A percentile compares a stretch with the other conserved stretches of the same genome.
Conservation (phyloP, 768 basidiomycete genomes). For the Tulasnella sp. region DNA sequence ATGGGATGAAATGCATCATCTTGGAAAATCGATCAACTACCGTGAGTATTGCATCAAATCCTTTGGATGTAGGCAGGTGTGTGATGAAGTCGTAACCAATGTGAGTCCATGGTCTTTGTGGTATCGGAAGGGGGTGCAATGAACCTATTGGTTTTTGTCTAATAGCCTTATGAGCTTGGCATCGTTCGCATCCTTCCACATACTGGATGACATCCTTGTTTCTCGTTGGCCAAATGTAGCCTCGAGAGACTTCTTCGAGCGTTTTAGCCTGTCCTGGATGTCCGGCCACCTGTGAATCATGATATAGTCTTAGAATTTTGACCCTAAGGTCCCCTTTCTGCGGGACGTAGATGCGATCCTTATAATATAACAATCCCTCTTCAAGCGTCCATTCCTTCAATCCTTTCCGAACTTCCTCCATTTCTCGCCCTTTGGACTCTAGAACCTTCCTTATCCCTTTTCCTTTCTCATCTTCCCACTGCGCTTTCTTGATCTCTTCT, state of each 20-base stretch:
- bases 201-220: slow-evolving; percentile 19
- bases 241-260: slow-evolving; percentile 12
- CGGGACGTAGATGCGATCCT: slow-evolving; percentile 7
- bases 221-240: slow-evolving; percentile 19
- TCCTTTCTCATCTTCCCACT: too few species aligned
- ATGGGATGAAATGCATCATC: not conserved
- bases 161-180: slow-evolving; percentile 16
- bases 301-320: not conserved
- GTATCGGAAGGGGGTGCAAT: slow-evolving; percentile 20
- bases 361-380: not conserved
- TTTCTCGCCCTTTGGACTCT: too few species aligned
- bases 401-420: not conserved
- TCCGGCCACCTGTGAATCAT: not conserved
- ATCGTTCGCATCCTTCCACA: slow-evolving; percentile 20
- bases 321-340: not conserved
- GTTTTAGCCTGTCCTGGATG: slow-evolving; percentile 19
- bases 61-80: slow-evolving; percentile 1
- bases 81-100: slow-evolving; percentile 22
- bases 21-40: slow-evolving; percentile 9
- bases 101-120: slow-evolving; percentile 20
- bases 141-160: slow-evolving; percentile 17
- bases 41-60: slow-evolving; percentile 3
- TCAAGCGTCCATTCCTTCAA: not conserved
- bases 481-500: too few species aligned
- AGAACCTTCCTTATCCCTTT: too few species aligned